Base-by-base conservation (phyloP, 768 basidiomycete genomes). In the Lanmaoa rubissima region DNA sequence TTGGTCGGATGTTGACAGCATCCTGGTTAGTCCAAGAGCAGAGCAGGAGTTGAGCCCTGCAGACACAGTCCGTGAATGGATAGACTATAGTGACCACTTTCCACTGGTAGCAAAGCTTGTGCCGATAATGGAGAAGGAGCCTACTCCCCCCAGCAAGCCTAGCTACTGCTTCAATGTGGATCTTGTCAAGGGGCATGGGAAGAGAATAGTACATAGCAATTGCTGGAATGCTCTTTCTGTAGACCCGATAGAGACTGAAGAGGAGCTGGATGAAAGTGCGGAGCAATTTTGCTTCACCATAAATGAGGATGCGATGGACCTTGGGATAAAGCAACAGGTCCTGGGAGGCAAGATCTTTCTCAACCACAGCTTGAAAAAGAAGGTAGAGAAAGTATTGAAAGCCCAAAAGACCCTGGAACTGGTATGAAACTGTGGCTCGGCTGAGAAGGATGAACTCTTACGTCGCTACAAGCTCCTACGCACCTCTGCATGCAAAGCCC, bases 71-170 rank as follows among this genome's bases (percentile, higher is more conserved):
- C 26, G 2, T 8, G 17, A 46, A 32, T 46, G 45, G 45, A 31
- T 46, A 4, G 6, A 24, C 3, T 2, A 34, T 8, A 46, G 45
- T 32, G 24, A 32, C 17, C 45, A 46, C 12, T 46, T 46, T 11
- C 45, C 45, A 2, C n/a, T 46, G 3, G 31, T 46, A 13, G n/a
- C 31, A 2, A 31, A 46, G 10, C 45, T 46, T 7, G 11, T 26
- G 13, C 26, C 21, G 4, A 12, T 11, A 7, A 7, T 12, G 4
- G 24, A 24, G 19, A 44, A 13, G 21, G 43, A 28, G 13, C 7
- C 0, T 2, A 8, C 11, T 0, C 28, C 17, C 5, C 5, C n/a
- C 17, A 7, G 1, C 5, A n/a, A 17, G 11, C 31, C 45, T 0
- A 46, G 6, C 17, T 46, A 45, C 24, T 9, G 31, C 5, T 31